These are phyloP conservation scores for Thelonectria olida DNA, from an alignment of 2,329 filamentous ascomycete species.

Conservation along the genomic window DNA sequence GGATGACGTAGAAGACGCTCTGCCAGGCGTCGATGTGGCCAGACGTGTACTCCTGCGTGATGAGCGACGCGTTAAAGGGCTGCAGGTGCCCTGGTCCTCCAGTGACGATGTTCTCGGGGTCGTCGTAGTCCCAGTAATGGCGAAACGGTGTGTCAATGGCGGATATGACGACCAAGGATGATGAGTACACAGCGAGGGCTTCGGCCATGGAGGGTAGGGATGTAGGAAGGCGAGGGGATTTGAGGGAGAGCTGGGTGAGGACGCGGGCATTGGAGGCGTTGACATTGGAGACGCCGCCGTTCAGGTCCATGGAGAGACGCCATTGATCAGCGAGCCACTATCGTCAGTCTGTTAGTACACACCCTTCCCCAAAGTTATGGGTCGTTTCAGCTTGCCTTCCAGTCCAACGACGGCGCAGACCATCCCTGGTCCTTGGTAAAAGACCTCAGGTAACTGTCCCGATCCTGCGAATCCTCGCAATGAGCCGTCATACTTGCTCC, in stretches of 20 bases:
- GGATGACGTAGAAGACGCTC: conserved; percentile 71
- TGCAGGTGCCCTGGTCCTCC: conserved; percentile 57
- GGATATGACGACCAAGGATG: conserved; percentile 71
- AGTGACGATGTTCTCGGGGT: conserved; percentile 45
- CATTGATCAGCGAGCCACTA: conserved; percentile 62
- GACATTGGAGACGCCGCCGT: conserved; percentile 61
- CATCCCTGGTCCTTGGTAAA: conserved; percentile 42
- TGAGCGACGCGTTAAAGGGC: conserved; percentile 70
- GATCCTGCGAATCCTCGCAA: conserved; percentile 67
- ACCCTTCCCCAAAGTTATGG: not conserved
- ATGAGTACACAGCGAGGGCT: conserved; percentile 74
- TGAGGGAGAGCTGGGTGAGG: conserved; percentile 61
- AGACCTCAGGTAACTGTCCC: conserved; percentile 63
- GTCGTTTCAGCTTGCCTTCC: conserved; percentile 48
- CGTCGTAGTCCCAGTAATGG: conserved; percentile 60
- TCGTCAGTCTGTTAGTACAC: conserved; percentile 3
- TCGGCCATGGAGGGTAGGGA: conserved; percentile 75
- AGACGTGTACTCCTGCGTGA: conserved; percentile 75
- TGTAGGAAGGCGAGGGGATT: conserved; percentile 52
- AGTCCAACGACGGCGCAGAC: conserved; percentile 55
- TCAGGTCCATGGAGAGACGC: conserved; percentile 63
- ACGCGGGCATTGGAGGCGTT: conserved; percentile 69
- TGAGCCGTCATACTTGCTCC: conserved; percentile 68
- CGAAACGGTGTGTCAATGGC: conserved; percentile 68
- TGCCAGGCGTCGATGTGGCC: conserved; percentile 70